Base-by-base conservation (phyloP, 371 early-diverging fungal species). In the Mucor piriformis region DNA sequence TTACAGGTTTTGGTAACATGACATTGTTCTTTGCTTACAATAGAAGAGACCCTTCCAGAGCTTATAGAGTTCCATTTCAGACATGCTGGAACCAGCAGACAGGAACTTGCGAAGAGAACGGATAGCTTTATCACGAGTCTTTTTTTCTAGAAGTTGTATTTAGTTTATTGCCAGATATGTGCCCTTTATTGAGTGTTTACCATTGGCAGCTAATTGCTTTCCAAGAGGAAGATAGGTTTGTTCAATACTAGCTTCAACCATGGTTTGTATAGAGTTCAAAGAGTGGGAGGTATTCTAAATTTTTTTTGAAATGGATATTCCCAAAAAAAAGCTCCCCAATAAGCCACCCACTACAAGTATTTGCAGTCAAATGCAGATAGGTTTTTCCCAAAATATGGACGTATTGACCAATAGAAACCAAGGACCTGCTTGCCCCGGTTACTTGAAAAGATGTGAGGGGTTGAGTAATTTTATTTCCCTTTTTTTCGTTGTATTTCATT, bases 1-100 rank as follows among this genome's bases (percentile, higher is more conserved):
- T n/a, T n/a, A n/a, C 37, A 24, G 24, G 3, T 21, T 53, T 16
- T 27, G 44, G 24, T 32, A 7, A 37, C 16, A 43, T 13, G 46
- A 46, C 15, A 16, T 57, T 33, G 51, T 20, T 20, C 3, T 50
- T 16, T 3, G 7, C 29, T 65, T 86, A 92, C 95, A 92, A 70
- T 93, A 96, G 64, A 92, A 96, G 27, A 96, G 84, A 15, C 92
- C 97, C 76, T 93, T 94, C 95, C 97, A 96, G 20, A 95, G 82
- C 72, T 93, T 93, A 51, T 90, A 63, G 50, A 94, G 78, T 27
- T 94, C 94, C 25, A 83, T 54, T 21, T 89, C 77, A 18, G 78
- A 64, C 27, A 94, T 58, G n/a, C 77, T 79, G 7, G 73, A 70
- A 42, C 83, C 76, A 27, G 70, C 76, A 3, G 83, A 69, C 23